phyloP scores from a whole-genome alignment of 768 basidiomycete species.

The Trametes punicea region DNA sequence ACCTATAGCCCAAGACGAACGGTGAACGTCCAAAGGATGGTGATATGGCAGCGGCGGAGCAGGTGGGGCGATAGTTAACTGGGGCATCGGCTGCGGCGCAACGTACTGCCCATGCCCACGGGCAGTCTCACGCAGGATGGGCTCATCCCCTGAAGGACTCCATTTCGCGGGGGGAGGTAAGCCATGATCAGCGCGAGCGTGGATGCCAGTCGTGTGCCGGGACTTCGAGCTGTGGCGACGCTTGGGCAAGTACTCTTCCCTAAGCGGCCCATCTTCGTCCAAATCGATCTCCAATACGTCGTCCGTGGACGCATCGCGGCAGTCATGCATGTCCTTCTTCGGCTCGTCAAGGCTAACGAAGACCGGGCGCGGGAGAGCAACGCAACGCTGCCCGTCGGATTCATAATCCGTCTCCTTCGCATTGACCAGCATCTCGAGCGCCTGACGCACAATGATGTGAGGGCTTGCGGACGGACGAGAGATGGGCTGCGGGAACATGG shows the following conservation, averaged over 20 bases:
- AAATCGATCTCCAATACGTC: conserved; percentile 72
- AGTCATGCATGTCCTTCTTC: conserved; percentile 47
- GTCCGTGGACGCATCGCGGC: conserved; percentile 17
- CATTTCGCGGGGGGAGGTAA: conserved; percentile 77
- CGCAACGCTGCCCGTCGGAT: conserved; percentile 17
- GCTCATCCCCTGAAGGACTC: conserved; percentile 80
- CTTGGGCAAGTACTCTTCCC: conserved; percentile 77
- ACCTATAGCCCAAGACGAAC: conserved; percentile 27
- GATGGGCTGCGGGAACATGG: conserved; percentile 67
- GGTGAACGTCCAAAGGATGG: conserved; percentile 32
- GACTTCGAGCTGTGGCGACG: conserved; percentile 48
- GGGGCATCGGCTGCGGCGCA: conserved; percentile 32
- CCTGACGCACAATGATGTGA: conserved; percentile 61
- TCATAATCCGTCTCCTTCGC: conserved; percentile 35
- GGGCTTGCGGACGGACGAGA: conserved; percentile 74
- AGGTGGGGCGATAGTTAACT: conserved; percentile 46
- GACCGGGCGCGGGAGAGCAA: conserved; percentile 52
- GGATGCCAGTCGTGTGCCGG: conserved; percentile 26
- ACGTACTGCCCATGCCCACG: conserved; percentile 57
- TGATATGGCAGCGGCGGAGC: conserved; percentile 34
- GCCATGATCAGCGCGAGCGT: conserved; percentile 28
- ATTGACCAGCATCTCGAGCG: conserved; percentile 66
- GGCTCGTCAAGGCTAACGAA: conserved; percentile 73
- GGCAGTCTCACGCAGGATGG: conserved; percentile 54
- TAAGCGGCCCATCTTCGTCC: conserved; percentile 78